Evolutionary conservation across 805 yeast species (phyloP), one percentile per base, ranked within the genome.

Genomic region (Ogataea pignaliae): DNA sequence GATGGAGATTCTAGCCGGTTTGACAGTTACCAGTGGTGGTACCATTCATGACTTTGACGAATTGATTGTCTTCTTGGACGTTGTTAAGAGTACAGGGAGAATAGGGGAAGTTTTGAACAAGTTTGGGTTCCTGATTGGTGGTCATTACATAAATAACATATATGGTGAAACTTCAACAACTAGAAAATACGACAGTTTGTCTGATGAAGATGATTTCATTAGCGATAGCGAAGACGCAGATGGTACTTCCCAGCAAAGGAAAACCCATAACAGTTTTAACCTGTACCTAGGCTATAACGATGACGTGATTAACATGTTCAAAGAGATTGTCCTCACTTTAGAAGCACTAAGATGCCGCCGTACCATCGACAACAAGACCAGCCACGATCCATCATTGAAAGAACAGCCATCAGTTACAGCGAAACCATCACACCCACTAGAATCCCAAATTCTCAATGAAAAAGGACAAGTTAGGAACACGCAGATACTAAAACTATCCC

Each of bases 1-100:
- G 1, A 73, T 81, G 69, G 88, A 82, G 53, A 65, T 77, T 1
- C 64, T 82, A 36, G 86, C 86, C 0, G 82, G 81, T 0, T 55
- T 81, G 17, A 74, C 80, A 18, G 73, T 79, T 15, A 73, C 76
- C 3, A 61, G 67, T 34, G 87, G 87, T 12, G 87, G 88, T 8
- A 78, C 85, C 0, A 63, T 80, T 14, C 75, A 73, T 37, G 64
- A 70, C 17, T 70, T 72, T 40, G 72, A 66, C 14, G 87, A 81
- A 45, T 52, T 81, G 15, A 72, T 64, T 40, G 65, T 42, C 42
- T 63, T 65, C 34, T 48, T 66, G 39, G 62, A 55, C 3, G 56
- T 63, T 34, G 57, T 61, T 26, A 49, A 57, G 29, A 50, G 63
- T 34, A 40, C 53, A 9, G 53, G 57, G 11, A 45, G 45, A 14